Evolutionary conservation across 305 asterid species (phyloP), one percentile per base, ranked within the genome.

Genomic region (Rubia balearica): DNA sequence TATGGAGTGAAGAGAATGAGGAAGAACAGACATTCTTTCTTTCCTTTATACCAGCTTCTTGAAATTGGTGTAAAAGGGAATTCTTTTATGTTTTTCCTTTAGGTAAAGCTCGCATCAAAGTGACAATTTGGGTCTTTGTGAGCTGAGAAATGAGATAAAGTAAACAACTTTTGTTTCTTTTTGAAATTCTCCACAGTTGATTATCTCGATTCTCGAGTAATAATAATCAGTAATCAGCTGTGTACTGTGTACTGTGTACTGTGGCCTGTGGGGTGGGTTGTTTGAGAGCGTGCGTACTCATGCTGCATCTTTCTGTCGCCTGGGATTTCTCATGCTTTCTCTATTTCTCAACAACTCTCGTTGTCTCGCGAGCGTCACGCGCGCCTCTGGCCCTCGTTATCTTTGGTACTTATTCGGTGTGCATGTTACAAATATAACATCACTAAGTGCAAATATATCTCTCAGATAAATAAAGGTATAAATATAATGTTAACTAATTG

Each of bases 1-100:
- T 48, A 8, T 53, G 64, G 2, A 27, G 21, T 55, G 48, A 5
- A 21, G 53, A 19, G 69, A 9, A 11, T 5, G 40, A 49, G 46
- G 70, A 42, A 14, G 73, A 75, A 63, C 78, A 74, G 33, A 75
- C 78, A 75, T 69, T 62, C 78, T 63, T 71, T 64, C 33, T 40
- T 61, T 48, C 21, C 62, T 57, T 57, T 19, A 9, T 7, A 22
- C 62, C 3, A 33, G 60, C 65, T 53, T 75, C 71, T 75, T 69
- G 78, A 74, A 62, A 62, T 53, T 64, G 70, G 21, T 69, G 62
- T 40, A 69, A 56, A 40, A 56, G 24, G 51, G 17, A 49, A 45
- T 65, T 73, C 76, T 73, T 73, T 41, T 62, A 30, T 22, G 41
- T 33, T 62, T 62, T 64, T 33, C 24, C 71, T 68, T 61, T 53